Evolutionary conservation across 2,329 filamentous ascomycete species (phyloP).

Genomic region (Drechslera avenae): DNA sequence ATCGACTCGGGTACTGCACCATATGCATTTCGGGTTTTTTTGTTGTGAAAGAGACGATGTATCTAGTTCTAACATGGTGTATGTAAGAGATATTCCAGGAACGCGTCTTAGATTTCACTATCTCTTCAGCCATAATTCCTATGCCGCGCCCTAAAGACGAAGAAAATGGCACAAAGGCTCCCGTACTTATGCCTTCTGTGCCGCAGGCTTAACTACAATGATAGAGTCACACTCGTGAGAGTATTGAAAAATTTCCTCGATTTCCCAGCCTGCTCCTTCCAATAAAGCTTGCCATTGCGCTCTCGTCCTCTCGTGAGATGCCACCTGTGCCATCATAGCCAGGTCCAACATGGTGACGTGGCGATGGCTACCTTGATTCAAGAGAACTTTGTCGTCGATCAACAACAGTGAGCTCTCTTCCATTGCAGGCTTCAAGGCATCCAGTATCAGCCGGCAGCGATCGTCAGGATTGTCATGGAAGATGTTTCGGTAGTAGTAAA

Average conservation of each 20-base stretch:
- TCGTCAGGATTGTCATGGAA: not conserved
- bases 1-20: too few relatives aligned
- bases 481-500: slow-evolving; percentile 2
- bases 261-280: slow-evolving; percentile 1
- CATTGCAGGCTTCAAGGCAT: not conserved
- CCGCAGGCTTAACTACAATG: not conserved
- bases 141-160: not conserved
- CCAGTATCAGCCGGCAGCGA: not conserved
- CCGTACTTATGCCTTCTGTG: not conserved
- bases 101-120: not conserved
- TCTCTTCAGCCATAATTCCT: not conserved
- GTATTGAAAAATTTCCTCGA: not conserved
- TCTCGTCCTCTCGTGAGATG: slow-evolving; percentile 1
- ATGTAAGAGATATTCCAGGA: not conserved
- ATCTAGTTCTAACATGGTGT: not conserved
- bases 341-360: slow-evolving; percentile 1
- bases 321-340: slow-evolving; percentile 1
- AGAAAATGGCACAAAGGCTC: not conserved
- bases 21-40: too few relatives aligned
- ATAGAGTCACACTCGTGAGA: not conserved
- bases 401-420: not conserved
- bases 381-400: not conserved
- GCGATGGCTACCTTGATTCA: slow-evolving; percentile 1
- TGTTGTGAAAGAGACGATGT: too few relatives aligned
- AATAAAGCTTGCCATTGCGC: slow-evolving; percentile 1